phyloP scores from a whole-genome alignment of 495 filamentous ascomycete genomes.

The Pseudomonodictys pantanalensis region DNA sequence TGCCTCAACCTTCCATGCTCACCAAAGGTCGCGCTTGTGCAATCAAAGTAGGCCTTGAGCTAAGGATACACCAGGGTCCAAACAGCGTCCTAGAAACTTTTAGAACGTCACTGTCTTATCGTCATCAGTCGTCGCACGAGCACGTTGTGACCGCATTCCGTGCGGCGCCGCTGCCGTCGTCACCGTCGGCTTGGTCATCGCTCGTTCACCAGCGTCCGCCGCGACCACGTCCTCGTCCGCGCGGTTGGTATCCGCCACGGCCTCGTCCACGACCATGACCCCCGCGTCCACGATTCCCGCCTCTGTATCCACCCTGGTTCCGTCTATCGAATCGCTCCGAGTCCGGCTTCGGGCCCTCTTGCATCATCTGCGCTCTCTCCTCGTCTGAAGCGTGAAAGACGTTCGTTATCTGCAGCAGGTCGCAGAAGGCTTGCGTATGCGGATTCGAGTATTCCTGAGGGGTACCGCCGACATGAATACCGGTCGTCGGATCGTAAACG shows the following conservation, averaged over 20 bases:
- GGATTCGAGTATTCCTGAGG: conserved; percentile 78
- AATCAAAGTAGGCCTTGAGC: no score
- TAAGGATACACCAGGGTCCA: no score
- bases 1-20: no score
- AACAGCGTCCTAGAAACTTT: no score
- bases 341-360: conserved; percentile 26
- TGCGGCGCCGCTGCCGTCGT: not conserved
- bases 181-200: not conserved
- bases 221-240: conserved; percentile 10
- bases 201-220: conserved; percentile 7
- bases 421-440: conserved; percentile 76
- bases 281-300: conserved; percentile 10
- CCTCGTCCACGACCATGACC: conserved; percentile 30
- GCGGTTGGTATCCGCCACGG: not conserved
- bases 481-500: conserved; percentile 51
- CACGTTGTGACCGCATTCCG: not conserved
- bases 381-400: conserved; percentile 68
- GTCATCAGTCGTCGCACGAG: not conserved
- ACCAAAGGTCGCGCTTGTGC: no score
- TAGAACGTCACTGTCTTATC: no score
- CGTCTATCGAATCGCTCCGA: not conserved
- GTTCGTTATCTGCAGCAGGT: conserved; percentile 72
- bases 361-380: conserved; percentile 57
- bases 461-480: conserved; percentile 41
- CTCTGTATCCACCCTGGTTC: not conserved